These are phyloP conservation scores for Salix arbutifolia DNA, from an alignment of 345 rosid genomes.

Conservation along the genomic window DNA sequence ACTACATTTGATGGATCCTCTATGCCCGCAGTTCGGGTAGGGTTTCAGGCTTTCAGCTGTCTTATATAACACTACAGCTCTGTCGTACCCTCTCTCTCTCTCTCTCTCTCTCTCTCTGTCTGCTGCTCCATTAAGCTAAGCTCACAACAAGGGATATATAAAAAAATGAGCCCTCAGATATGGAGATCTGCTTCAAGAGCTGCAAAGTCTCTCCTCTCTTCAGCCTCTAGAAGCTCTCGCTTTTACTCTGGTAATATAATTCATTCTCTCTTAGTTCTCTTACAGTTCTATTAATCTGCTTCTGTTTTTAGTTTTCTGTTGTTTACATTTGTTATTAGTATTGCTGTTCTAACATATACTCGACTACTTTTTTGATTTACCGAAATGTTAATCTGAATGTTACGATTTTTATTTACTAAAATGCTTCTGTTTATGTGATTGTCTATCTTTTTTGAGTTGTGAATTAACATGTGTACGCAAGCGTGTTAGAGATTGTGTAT, in stretches of 20 bases:
- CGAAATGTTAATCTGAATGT: too few species aligned
- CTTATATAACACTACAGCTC: neutral
- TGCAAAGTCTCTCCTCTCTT: constrained; percentile 63
- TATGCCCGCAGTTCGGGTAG: neutral
- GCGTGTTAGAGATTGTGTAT: too few species aligned
- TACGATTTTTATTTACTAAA: too few species aligned
- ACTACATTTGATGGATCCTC: neutral
- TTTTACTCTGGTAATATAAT: constrained; percentile 51
- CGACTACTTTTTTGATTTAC: too few species aligned
- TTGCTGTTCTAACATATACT: too few species aligned
- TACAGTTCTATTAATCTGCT: neutral
- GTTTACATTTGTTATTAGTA: too few species aligned
- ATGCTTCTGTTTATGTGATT: too few species aligned
- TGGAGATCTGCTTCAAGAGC: constrained; percentile 78
- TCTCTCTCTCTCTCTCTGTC: neutral
- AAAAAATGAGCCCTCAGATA: constrained; percentile 65
- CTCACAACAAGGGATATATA: neutral
- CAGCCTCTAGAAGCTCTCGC: constrained; percentile 58
- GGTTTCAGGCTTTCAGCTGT: neutral
- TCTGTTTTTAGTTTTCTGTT: neutral
- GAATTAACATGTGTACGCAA: too few species aligned
- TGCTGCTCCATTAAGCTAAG: neutral
- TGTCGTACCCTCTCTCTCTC: neutral
- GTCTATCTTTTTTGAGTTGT: too few species aligned
- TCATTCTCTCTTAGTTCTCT: neutral